These are phyloP conservation scores for Raphanus sativus DNA, from an alignment of 345 rosid genomes.

Conservation along the genomic window DNA sequence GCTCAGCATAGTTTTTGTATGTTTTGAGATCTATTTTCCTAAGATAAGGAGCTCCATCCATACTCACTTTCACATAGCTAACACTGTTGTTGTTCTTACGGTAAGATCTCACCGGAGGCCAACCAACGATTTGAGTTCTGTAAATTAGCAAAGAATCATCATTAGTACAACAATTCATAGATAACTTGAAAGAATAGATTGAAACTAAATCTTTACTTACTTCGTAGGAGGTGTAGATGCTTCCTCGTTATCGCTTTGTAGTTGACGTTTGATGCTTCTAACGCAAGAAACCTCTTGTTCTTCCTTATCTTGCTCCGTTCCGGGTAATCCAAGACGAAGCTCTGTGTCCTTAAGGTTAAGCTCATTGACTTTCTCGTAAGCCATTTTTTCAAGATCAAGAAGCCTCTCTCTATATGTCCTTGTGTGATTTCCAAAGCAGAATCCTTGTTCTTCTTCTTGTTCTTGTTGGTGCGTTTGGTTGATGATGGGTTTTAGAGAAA, in stretches of 20 bases:
- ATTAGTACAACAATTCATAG: slow-evolving; percentile 13
- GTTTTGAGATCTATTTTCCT: slow-evolving; percentile 42
- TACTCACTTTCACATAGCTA: slow-evolving; percentile 17
- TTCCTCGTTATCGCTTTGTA: slow-evolving; percentile 31
- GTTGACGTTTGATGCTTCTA: slow-evolving; percentile 55
- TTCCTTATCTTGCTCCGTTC: slow-evolving; percentile 45
- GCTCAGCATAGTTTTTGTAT: slow-evolving; percentile 50
- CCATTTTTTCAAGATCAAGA: slow-evolving; percentile 26
- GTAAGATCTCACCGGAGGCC: slow-evolving; percentile 75
- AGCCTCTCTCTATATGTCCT: not conserved
- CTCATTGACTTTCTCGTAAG: slow-evolving; percentile 48
- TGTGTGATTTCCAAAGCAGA: not conserved
- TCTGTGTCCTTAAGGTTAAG: slow-evolving; percentile 82
- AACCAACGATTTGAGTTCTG: slow-evolving; percentile 71
- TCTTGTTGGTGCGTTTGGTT: slow-evolving; percentile 24
- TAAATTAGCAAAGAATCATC: slow-evolving; percentile 7
- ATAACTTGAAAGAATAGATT: not conserved
- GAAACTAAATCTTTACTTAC: slow-evolving; percentile 44
- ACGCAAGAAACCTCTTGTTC: slow-evolving; percentile 42
- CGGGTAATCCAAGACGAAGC: slow-evolving; percentile 85
- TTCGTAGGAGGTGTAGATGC: slow-evolving; percentile 57
- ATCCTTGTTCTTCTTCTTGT: slow-evolving; percentile 3
- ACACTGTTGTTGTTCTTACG: slow-evolving; percentile 44
- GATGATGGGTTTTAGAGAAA: slow-evolving; percentile 1
- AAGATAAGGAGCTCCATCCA: not conserved